phyloP scores from a whole-genome alignment of 2,329 filamentous ascomycete genomes.

The Stachybotrys echinatus region DNA sequence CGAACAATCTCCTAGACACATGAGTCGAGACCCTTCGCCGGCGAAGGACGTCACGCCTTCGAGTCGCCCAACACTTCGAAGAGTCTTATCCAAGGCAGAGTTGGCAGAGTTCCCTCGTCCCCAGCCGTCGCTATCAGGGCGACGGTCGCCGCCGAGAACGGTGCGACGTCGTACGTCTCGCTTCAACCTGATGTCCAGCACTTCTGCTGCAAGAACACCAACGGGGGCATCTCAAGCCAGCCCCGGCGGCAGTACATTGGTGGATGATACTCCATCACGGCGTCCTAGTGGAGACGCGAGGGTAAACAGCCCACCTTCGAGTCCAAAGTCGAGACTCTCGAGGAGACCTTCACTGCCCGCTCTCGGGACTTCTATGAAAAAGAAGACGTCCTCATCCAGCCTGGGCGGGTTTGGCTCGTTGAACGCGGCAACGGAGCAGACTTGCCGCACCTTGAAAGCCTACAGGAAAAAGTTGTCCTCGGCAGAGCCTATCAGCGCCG shows the following conservation, averaged over 20 bases:
- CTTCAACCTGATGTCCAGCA: slow-evolving; percentile 32
- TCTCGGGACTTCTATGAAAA: slow-evolving; percentile 43
- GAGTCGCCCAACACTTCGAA: slow-evolving; percentile 69
- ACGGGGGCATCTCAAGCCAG: slow-evolving; percentile 32
- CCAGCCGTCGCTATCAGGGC: slow-evolving; percentile 34
- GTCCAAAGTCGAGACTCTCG: slow-evolving; percentile 40
- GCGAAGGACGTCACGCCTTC: slow-evolving; percentile 43
- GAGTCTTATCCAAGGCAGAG: slow-evolving; percentile 82
- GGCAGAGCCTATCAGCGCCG: slow-evolving; percentile 49
- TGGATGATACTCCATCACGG: slow-evolving; percentile 43
- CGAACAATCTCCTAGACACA: slow-evolving; percentile 33
- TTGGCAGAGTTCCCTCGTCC: slow-evolving; percentile 70
- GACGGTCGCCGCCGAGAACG: slow-evolving; percentile 50
- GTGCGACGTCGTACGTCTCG: slow-evolving; percentile 51
- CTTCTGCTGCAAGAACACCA: slow-evolving; percentile 32
- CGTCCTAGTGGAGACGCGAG: slow-evolving; percentile 38
- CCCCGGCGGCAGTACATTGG: slow-evolving; percentile 30
- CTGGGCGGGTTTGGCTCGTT: slow-evolving; percentile 49
- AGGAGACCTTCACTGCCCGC: slow-evolving; percentile 51
- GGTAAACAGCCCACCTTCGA: slow-evolving; percentile 43
- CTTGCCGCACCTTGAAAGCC: slow-evolving; percentile 54
- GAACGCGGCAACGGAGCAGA: slow-evolving; percentile 59
- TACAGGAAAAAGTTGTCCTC: slow-evolving; percentile 60
- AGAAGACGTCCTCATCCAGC: slow-evolving; percentile 36
- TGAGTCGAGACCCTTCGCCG: slow-evolving; percentile 49